Conservation (phyloP, 306 rosid genomes). For the Malus asiatica region DNA sequence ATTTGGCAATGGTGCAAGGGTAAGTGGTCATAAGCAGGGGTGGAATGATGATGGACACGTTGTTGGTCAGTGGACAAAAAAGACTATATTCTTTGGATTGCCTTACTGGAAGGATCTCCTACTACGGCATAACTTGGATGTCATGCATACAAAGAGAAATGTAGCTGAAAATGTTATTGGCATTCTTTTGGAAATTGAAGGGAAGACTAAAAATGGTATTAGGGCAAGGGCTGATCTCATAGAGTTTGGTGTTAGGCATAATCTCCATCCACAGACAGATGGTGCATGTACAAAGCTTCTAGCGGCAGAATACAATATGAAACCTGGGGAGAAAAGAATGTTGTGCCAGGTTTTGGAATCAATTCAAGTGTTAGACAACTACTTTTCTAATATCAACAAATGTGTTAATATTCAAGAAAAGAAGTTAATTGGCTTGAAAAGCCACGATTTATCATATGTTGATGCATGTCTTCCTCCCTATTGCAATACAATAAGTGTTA, state of each 20-base stretch:
- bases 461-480: not conserved
- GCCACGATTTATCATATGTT: not conserved
- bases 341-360: not conserved
- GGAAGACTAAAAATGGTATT: not conserved
- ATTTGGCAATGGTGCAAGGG: not conserved
- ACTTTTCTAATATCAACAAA: not conserved
- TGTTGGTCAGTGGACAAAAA: not conserved
- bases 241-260: not conserved
- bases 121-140: too few relatives aligned
- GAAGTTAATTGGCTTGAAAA: not conserved
- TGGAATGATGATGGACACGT: not conserved
- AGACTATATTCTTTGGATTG: not conserved
- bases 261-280: not conserved
- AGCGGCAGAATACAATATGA: not conserved
- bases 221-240: not conserved
- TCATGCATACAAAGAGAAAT: too few relatives aligned
- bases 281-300: not conserved
- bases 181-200: not conserved
- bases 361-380: not conserved
- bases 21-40: not conserved
- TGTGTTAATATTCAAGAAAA: not conserved
- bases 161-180: too few relatives aligned
- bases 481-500: not conserved
- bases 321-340: not conserved
- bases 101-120: too few relatives aligned